Percentiles rank a stretch among this genome's conserved stretches.
Evolutionary conservation across 768 basidiomycete genomes (phyloP).

Genomic region (Termitomyces sp.): DNA sequence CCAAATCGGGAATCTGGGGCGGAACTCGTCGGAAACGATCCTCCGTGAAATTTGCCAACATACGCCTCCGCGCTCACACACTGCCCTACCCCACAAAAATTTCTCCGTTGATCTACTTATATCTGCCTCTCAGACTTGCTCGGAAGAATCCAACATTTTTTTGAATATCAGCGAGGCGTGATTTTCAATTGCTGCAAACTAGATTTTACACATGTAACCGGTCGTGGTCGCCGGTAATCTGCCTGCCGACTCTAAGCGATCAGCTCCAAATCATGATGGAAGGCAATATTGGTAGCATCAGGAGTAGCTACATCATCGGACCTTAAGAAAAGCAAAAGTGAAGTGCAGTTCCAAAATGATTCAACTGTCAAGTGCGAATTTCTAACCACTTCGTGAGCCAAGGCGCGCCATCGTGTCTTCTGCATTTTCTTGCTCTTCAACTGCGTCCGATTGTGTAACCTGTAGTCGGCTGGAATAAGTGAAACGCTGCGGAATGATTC

Average conservation of each 20-base stretch:
- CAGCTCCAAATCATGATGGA: background rate
- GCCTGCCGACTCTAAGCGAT: background rate
- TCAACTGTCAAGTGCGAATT: constrained; percentile 13
- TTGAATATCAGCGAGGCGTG: background rate
- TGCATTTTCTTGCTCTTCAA: constrained; percentile 80
- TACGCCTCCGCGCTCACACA: background rate
- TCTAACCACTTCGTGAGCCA: constrained; percentile 68
- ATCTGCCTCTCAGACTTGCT: background rate
- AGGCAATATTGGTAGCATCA: background rate
- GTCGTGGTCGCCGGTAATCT: background rate
- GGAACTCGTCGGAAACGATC: constrained; percentile 17
- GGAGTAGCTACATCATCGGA: constrained; percentile 34
- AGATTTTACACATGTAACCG: background rate
- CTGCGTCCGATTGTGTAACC: constrained; percentile 82
- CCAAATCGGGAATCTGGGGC: constrained; percentile 10
- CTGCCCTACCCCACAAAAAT: background rate
- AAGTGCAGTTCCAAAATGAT: constrained; percentile 14
- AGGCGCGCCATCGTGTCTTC: constrained; percentile 78
- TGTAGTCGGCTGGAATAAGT: constrained; percentile 20
- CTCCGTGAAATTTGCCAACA: constrained; percentile 3
- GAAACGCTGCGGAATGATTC: background rate
- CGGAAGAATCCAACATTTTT: background rate
- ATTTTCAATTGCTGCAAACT: background rate
- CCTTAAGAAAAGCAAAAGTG: constrained; percentile 27
- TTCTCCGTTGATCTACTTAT: background rate